These are phyloP conservation scores for Pseudoscleropodium purum DNA, from an alignment of 225 moss, liverwort and hornwort species.

Conservation along the genomic window DNA sequence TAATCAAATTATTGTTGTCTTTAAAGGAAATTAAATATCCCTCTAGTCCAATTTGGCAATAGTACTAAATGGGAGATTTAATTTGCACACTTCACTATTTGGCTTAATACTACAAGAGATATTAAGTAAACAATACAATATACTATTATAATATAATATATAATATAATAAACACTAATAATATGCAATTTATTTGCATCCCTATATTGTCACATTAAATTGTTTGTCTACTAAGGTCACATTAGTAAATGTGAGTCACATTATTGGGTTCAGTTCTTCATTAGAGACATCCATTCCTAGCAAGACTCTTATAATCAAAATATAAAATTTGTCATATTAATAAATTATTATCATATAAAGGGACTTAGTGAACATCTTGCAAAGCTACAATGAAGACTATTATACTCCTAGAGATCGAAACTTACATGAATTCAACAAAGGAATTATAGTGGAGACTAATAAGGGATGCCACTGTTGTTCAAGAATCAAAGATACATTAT, in stretches of 20 bases:
- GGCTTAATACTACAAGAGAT: too few relatives aligned
- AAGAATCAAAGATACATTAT: background rate
- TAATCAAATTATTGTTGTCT: too few relatives aligned
- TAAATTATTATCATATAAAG: background rate
- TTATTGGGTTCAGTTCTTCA: background rate
- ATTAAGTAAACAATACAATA: too few relatives aligned
- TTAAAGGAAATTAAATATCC: too few relatives aligned
- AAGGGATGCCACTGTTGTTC: background rate
- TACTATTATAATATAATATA: too few relatives aligned
- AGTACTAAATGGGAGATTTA: too few relatives aligned
- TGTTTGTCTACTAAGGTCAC: background rate
- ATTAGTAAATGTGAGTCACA: background rate
- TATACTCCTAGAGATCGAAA: rapidly evolving
- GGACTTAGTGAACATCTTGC: background rate
- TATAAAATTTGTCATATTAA: background rate
- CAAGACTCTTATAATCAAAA: background rate
- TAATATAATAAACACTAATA: too few relatives aligned
- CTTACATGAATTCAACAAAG: background rate
- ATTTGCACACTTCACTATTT: too few relatives aligned
- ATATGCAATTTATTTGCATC: background rate
- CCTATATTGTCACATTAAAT: background rate
- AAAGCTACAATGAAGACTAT: background rate
- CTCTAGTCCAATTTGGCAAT: too few relatives aligned
- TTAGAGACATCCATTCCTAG: rapidly evolving
- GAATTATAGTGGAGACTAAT: background rate